Base-by-base conservation (phyloP, 202 grass and related monocot species). In the Panicum virgatum region DNA sequence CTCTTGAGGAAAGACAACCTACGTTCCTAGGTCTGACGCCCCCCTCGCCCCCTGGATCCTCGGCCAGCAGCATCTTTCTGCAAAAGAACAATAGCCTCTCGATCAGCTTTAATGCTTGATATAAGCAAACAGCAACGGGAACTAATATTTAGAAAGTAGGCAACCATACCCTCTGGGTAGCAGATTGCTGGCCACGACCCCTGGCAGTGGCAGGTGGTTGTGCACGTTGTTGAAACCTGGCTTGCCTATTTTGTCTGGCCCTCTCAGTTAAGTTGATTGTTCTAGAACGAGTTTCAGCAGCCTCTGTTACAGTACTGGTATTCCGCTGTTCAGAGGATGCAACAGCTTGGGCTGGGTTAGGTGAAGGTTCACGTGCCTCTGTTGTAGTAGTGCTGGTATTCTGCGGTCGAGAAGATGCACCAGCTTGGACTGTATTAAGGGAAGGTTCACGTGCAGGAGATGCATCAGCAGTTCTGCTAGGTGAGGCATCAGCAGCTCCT, bases 241-340 rank as follows among this genome's bases (percentile, higher is more conserved):
- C 53, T 86, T 86, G 87, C 87, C 96, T 89, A 25, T 90, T 93
- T 45, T 83, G 68, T 5, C 45, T 79, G 3, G 87, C 83, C 52
- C 90, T 91, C 74, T 88, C 73, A 40, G 29, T 10, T 12, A 99
- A 80, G 23, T 53, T 86, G 74, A 98, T 91, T 47, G 83, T 87
- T 77, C 54, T 90, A 16, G 84, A 60, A 69, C 89, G 85, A 78
- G 58, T 78, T 63, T 82, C 73, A 77, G 54, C 70, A 10, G 38
- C 75, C 30, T 92, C 90, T 53, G 47, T 7, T 57, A 22, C 32
- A 44, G 56, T 69, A 70, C 54, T 57, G 6, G 78, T 62, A 51
- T 75, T 85, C 26, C 78, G 88, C 42, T 75, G 84, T 66, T 85
- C 89, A 26, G 57, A 60, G 29, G 57, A 29, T 60, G 25, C 57